Conservation (phyloP, 2,329 filamentous ascomycete genomes). For the Fusarium aywerte region DNA sequence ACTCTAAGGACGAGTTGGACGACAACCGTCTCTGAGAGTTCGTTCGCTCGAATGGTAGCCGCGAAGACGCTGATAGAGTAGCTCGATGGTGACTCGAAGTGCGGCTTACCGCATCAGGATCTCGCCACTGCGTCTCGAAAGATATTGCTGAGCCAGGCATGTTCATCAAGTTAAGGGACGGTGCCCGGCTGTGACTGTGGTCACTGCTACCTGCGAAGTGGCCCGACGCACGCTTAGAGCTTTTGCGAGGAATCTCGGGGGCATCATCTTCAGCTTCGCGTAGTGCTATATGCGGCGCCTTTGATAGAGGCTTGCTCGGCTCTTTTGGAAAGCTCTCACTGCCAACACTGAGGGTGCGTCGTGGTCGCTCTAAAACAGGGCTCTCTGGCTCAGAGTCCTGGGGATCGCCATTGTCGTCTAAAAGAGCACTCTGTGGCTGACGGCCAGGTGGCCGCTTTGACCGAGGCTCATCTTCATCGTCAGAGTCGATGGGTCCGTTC, state of each 20-base stretch:
- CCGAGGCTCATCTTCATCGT: constrained; percentile 61
- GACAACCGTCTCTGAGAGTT: constrained; percentile 64
- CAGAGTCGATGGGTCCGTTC: constrained; percentile 72
- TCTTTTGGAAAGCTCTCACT: constrained; percentile 52
- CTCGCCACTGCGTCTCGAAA: constrained; percentile 36
- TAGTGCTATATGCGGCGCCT: constrained; percentile 32
- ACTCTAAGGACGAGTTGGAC: constrained; percentile 61
- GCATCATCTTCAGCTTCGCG: constrained; percentile 50
- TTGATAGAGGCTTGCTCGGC: constrained; percentile 39
- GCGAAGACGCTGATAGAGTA: constrained; percentile 43
- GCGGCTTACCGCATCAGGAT: constrained; percentile 37
- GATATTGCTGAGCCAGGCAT: constrained; percentile 41
- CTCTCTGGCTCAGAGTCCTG: constrained; percentile 56
- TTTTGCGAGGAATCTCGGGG: constrained; percentile 76
- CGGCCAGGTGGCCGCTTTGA: constrained; percentile 42
- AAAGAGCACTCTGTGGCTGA: constrained; percentile 51
- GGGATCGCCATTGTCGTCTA: constrained; percentile 60
- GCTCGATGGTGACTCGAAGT: constrained; percentile 41
- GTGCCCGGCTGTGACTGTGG: constrained; percentile 46
- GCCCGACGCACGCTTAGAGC: constrained; percentile 71
- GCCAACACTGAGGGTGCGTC: constrained; percentile 51
- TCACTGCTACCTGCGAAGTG: constrained; percentile 41
- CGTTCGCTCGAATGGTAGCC: constrained; percentile 67
- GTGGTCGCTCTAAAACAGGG: constrained; percentile 48
- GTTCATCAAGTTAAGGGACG: constrained; percentile 51